Percentiles rank a stretch among this genome's conserved stretches.
These are phyloP conservation scores for Glomus cerebriforme DNA, from an alignment of 192 early-diverging fungal species.

Conservation along the genomic window DNA sequence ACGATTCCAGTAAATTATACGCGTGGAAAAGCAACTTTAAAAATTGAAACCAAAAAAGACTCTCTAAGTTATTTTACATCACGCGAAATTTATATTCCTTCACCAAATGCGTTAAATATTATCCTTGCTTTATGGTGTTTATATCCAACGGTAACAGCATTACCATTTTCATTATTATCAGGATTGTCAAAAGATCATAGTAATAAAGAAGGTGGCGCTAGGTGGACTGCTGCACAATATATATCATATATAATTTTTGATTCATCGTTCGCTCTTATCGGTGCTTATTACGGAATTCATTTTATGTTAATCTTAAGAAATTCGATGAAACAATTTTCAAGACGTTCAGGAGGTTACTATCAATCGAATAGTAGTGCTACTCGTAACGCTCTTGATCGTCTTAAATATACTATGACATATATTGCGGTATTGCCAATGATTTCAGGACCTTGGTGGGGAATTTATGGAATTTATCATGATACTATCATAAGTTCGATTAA, in stretches of 20 bases:
- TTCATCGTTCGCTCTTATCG: background rate
- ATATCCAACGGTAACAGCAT: conserved; percentile 4
- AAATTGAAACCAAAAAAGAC: background rate
- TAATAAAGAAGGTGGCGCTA: background rate
- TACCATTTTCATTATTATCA: conserved; percentile 14
- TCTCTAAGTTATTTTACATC: background rate
- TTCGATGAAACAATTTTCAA: conserved; percentile 19
- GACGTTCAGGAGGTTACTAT: background rate
- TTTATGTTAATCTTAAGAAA: conserved; percentile 16
- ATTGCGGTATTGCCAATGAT: background rate
- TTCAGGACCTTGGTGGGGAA: conserved; percentile 19
- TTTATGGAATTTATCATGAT: conserved; percentile 6
- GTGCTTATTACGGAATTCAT: conserved; percentile 21
- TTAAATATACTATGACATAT: conserved; percentile 33
- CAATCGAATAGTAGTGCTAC: background rate
- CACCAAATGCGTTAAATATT: background rate
- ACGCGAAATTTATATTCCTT: conserved; percentile 8
- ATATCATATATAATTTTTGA: background rate
- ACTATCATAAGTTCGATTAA: background rate
- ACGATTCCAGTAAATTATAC: conserved; percentile 30
- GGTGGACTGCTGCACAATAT: conserved; percentile 18
- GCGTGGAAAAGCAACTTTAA: background rate
- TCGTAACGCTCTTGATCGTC: conserved; percentile 10
- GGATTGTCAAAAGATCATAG: conserved; percentile 17
- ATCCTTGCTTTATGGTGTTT: background rate